Evolutionary conservation across 2,329 filamentous ascomycete genomes (phyloP).

Genomic region (Hymenoscyphus scutula): DNA sequence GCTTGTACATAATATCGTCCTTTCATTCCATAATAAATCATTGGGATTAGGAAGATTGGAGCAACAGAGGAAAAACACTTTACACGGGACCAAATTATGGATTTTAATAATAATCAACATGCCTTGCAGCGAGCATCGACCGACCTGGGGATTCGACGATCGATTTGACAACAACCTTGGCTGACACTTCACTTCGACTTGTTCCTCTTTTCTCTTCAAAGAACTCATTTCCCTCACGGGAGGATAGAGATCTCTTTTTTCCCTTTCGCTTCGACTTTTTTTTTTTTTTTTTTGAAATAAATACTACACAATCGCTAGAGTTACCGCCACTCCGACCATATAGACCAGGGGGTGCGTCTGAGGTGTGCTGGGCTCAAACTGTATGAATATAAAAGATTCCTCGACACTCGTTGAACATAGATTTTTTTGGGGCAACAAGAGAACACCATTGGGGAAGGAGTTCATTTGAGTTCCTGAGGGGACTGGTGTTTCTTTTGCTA

Average conservation of each 20-base stretch:
- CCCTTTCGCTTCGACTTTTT: conserved; percentile 10
- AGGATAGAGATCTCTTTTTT: conserved; percentile 4
- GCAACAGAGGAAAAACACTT: conserved; percentile 4
- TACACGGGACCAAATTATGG: conserved; percentile 6
- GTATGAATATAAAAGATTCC: conserved; percentile 14
- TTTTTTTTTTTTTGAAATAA: conserved; percentile 24
- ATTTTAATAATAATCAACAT: conserved; percentile 30
- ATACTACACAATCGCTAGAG: conserved; percentile 35
- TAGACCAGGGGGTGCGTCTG: not conserved
- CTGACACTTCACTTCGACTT: conserved; percentile 12
- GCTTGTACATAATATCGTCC: conserved; percentile 30
- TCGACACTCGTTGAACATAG: conserved; percentile 29
- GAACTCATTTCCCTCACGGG: not conserved
- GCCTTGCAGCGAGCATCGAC: conserved; percentile 7
- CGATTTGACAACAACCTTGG: not conserved
- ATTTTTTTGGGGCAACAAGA: conserved; percentile 12
- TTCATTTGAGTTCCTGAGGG: not conserved
- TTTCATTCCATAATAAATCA: conserved; percentile 14
- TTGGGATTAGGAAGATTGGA: conserved; percentile 13
- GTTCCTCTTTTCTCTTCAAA: conserved; percentile 13
- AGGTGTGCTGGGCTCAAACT: conserved; percentile 33
- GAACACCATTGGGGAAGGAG: not conserved
- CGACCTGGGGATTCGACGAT: not conserved
- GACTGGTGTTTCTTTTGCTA: too few relatives aligned
- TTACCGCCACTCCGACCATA: conserved; percentile 27